phyloP scores from a whole-genome alignment of 2,329 filamentous ascomycete genomes.

The Neoarthrinium moseri region DNA sequence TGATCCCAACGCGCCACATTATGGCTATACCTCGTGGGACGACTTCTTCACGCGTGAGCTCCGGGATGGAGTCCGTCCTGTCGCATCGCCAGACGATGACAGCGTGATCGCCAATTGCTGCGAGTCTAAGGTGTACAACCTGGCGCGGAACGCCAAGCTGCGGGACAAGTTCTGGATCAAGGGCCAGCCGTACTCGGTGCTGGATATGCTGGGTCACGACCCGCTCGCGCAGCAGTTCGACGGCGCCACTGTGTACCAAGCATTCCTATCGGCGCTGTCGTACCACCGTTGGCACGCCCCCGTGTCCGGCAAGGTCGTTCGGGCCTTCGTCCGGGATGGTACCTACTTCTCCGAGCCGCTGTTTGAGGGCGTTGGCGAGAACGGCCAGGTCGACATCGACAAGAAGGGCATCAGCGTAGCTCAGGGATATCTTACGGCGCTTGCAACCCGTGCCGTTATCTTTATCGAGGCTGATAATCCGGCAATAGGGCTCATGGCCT shows the following conservation, averaged over 20 bases:
- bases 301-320: constrained; percentile 52
- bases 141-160: constrained; percentile 35
- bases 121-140: constrained; percentile 49
- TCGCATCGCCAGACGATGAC: constrained; percentile 45
- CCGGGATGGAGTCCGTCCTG: constrained; percentile 43
- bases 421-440: constrained; percentile 65
- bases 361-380: constrained; percentile 38
- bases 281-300: constrained; percentile 65
- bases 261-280: constrained; percentile 55
- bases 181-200: constrained; percentile 54
- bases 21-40: constrained; percentile 60
- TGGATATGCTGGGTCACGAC: constrained; percentile 52
- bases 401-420: constrained; percentile 37
- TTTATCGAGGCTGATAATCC: constrained; percentile 69
- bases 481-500: constrained; percentile 65
- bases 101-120: constrained; percentile 54
- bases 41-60: constrained; percentile 59
- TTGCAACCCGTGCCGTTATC: constrained; percentile 70
- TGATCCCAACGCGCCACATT: constrained; percentile 50
- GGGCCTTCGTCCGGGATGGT: constrained; percentile 49
- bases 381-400: constrained; percentile 21
- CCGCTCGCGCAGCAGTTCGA: constrained; percentile 43
- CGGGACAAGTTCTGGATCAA: constrained; percentile 61
- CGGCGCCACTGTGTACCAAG: constrained; percentile 59
- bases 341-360: constrained; percentile 60